Percentiles rank a stretch among this genome's conserved stretches.
These are phyloP conservation scores for Kazachstania taianensis DNA, from an alignment of 805 yeast species.

Conservation along the genomic window DNA sequence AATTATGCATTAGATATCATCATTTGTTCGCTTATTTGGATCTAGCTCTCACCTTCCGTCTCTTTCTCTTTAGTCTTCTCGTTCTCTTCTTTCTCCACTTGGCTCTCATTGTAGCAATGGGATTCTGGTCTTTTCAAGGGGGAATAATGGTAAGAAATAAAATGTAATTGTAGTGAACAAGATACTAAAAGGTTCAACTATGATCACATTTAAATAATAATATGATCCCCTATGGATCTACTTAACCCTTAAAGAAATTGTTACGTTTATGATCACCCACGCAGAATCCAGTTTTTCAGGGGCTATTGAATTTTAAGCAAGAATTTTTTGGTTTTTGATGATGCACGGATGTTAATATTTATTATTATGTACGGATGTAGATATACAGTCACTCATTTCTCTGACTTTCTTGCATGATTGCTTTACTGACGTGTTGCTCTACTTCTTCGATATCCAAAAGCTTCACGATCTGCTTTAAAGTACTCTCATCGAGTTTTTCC, in stretches of 20 bases:
- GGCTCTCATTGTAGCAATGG: conserved; percentile 58
- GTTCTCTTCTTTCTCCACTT: conserved; percentile 99
- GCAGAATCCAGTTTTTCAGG: too few relatives aligned
- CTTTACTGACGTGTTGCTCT: neutral
- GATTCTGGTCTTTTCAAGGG: neutral
- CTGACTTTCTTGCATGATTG: neutral
- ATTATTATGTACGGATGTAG: neutral
- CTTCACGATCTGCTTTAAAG: neutral
- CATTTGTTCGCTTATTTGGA: conserved; percentile 68
- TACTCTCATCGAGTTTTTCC: neutral
- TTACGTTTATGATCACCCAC: too few relatives aligned
- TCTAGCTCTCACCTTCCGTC: conserved; percentile 99
- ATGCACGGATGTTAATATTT: too few relatives aligned
- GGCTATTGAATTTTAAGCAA: too few relatives aligned
- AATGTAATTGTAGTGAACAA: neutral
- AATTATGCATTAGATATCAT: neutral
- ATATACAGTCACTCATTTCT: neutral
- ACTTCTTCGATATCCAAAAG: neutral
- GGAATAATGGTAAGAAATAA: too few relatives aligned
- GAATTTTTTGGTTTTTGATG: too few relatives aligned
- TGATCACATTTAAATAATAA: too few relatives aligned
- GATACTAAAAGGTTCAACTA: too few relatives aligned
- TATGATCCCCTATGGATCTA: too few relatives aligned
- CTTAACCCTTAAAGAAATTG: too few relatives aligned
- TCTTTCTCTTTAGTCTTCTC: conserved; percentile 99